Conservation (phyloP, 257 asterid genomes). For the Petunia axillaris region DNA sequence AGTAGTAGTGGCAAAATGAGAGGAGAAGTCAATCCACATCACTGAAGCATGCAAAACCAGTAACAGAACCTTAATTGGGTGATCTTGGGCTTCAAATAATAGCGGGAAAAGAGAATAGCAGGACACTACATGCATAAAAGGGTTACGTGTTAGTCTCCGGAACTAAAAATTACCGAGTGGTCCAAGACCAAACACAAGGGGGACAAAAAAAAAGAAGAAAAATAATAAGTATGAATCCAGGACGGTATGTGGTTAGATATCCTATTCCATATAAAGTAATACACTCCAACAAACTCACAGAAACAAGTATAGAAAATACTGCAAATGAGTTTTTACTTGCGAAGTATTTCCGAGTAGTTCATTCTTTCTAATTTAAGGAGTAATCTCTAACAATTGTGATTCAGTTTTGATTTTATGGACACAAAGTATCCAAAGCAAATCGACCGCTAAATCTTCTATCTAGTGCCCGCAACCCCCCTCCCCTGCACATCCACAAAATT, state of each 20-base stretch:
- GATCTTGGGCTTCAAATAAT: slow-evolving; percentile 86
- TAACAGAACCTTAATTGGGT: slow-evolving; percentile 71
- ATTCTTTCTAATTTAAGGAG: not conserved
- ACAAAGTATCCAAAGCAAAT: not conserved
- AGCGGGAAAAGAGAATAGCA: slow-evolving; percentile 92
- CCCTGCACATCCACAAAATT: not conserved
- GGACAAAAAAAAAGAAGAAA: not conserved
- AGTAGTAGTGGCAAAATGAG: slow-evolving; percentile 39
- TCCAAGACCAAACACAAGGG: not conserved
- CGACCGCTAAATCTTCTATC: not conserved
- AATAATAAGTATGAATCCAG: not conserved
- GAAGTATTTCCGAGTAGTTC: not conserved
- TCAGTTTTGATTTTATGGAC: not conserved
- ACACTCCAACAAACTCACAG: not conserved
- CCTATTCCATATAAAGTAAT: not conserved
- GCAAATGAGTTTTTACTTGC: not conserved
- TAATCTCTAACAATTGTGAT: not conserved
- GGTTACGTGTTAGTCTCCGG: slow-evolving; percentile 36
- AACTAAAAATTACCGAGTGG: not conserved
- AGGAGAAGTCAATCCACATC: slow-evolving; percentile 69
- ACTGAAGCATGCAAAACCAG: slow-evolving; percentile 61
- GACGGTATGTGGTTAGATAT: not conserved
- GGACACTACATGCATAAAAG: slow-evolving; percentile 63
- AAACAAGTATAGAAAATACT: not conserved
- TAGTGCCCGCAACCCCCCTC: not conserved